Base-by-base conservation (phyloP, 441 rosid genomes). In the Sinapis alba region DNA sequence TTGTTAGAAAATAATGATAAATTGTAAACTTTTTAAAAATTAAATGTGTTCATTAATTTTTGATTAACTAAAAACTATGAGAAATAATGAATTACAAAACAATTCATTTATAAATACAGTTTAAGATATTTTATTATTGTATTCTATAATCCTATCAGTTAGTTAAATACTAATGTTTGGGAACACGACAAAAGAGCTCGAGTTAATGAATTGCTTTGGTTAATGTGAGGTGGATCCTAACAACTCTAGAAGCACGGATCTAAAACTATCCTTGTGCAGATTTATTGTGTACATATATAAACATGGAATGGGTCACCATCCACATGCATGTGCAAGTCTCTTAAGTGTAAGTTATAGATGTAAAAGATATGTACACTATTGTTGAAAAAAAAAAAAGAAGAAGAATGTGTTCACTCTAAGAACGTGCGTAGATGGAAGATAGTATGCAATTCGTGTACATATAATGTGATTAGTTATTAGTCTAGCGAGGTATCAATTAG, bases 271-370 rank as follows among this genome's bases (percentile, higher is more conserved):
- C 18, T 41, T 51, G 54, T 51, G 47, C 60, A 61, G 27, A 60
- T 45, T n/a, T 45, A 28, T 16, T 26, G 47, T 5, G 47, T 12
- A 41, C 15, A 13, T 43, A 51, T 19, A 63, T 45, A 72, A 72
- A 53, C 41, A 13, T 72, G 41, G 69, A 63, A 38, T 36, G 61
- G 57, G 58, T 64, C 64, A 73, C 76, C 41, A 72, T 54, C 57
- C 77, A 56, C 71, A 56, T 65, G 71, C 58, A 51, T 72, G 51
- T 64, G 27, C 7, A 19, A 38, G 64, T 56, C 19, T 36, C 43
- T 36, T 28, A 26, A 41, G 15, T 19, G 54, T 34, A 2, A n/a
- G 75, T 28, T 30, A 41, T 61, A 18, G 27, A 45, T 59, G 23
- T 45, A 71, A 21, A 21, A 60, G 50, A 6, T 23, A 16, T 36